These are phyloP conservation scores for Fusarium beomiforme DNA, from an alignment of 2,329 filamentous ascomycete species.

Conservation along the genomic window DNA sequence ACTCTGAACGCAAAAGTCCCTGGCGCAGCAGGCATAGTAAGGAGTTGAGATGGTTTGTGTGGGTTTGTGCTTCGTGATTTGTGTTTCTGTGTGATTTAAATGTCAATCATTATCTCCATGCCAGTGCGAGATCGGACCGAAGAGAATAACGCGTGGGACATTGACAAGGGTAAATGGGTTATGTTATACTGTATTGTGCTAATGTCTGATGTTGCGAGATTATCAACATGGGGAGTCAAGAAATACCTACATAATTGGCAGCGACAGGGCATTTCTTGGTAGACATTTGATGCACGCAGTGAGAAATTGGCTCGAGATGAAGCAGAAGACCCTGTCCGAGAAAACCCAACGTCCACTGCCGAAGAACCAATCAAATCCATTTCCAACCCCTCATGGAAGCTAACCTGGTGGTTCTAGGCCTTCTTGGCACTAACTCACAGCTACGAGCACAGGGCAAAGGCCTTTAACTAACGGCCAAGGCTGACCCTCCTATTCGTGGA, in stretches of 20 bases:
- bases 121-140: conserved; percentile 31
- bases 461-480: not conserved
- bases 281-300: not conserved
- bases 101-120: conserved; percentile 30
- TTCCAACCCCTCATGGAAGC: conserved; percentile 11
- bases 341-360: conserved; percentile 22
- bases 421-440: conserved; percentile 23
- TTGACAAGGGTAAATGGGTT: conserved; percentile 9
- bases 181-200: not conserved
- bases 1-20: conserved; percentile 11
- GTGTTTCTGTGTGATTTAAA: conserved; percentile 19
- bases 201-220: conserved; percentile 7
- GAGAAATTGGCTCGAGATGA: conserved; percentile 5
- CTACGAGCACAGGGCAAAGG: not conserved
- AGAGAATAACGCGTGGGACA: conserved; percentile 14
- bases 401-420: conserved; percentile 25
- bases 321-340: conserved; percentile 13
- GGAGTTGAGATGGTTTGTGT: conserved; percentile 11
- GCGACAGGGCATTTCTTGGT: not conserved
- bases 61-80: conserved; percentile 9
- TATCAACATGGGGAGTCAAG: not conserved
- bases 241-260: not conserved
- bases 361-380: conserved; percentile 23
- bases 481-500: conserved; percentile 22
- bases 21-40: not conserved